These are phyloP conservation scores for Calendula officinalis DNA, from an alignment of 129 eudicot genomes.

Conservation along the genomic window DNA sequence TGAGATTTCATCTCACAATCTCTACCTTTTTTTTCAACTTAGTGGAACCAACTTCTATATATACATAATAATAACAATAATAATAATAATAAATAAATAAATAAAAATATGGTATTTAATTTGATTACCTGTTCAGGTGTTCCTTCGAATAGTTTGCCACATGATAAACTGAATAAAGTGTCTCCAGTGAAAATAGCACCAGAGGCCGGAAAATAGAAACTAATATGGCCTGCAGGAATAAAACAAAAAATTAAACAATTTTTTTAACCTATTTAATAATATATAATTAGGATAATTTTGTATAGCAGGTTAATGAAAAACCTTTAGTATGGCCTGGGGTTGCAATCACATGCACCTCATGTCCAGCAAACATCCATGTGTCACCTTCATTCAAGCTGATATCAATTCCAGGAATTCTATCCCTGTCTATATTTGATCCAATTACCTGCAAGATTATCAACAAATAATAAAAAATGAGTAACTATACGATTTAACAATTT, in stretches of 20 bases:
- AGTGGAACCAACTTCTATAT: too few species aligned
- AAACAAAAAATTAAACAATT: constrained; percentile 14
- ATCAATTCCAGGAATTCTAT: constrained; percentile 95
- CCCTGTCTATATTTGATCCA: constrained; percentile 70
- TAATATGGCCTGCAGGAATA: constrained; percentile 69
- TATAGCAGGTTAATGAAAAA: constrained; percentile 17
- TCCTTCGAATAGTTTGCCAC: constrained; percentile 96
- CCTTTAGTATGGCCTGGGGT: constrained; percentile 97
- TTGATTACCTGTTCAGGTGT: constrained; percentile 72
- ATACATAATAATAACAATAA: too few species aligned
- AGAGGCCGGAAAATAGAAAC: constrained; percentile 84
- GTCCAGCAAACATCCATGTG: constrained; percentile 93
- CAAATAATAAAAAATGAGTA: neutral
- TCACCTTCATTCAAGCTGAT: constrained; percentile 83
- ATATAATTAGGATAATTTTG: neutral
- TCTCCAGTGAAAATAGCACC: constrained; percentile 83
- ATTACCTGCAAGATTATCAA: constrained; percentile 58
- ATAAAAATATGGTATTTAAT: constrained; percentile 9
- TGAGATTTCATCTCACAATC: too few species aligned
- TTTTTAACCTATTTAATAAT: constrained; percentile 6
- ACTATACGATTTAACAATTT: constrained; percentile 1
- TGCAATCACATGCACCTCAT: constrained; percentile 81
- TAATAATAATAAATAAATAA: neutral
- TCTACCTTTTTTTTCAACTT: too few species aligned
- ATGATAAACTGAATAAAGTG: constrained; percentile 88